Evolutionary conservation across 1,284 basidiomycete species (phyloP), one percentile per base, ranked within the genome.

Genomic region (Ustilago lituana): DNA sequence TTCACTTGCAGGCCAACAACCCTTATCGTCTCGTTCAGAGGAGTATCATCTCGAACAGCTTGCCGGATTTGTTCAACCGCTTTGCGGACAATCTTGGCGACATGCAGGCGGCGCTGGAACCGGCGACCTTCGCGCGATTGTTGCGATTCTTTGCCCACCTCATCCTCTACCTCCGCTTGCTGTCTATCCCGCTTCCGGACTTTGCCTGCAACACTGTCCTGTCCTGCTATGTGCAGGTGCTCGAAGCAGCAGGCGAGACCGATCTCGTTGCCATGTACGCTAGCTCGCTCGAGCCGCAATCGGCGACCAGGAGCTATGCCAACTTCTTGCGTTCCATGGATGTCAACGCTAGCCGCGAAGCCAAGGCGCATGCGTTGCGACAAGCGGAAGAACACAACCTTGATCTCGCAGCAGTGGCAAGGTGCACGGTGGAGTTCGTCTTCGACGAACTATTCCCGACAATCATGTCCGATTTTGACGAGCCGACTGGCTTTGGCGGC

Each of bases 241-340:
- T 98, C 9, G 92, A 80, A 47, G 53, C 88, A 19, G 60, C 86
- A 69, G 54, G 92, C 87, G 89, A 94, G 78, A 87, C 91, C 29
- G 87, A 90, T 40, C 86, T 98, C 12, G 93, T 98, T 12, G 94
- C 94, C 0, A 88, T 96, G 85, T 98, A 98, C 80, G 93, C 94
- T 1, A 89, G 91, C 38, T 91, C 91, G 35, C 84, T 98, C 19
- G 91, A 93, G n/a, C 89, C 91, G 59, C 84, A 84, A 61, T 92
- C 91, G 71, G 94, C 94, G 5, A 89, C 95, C 43, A 90, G 93
- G 74, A 90, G 92, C 40, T 98, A 98, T 76, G 94, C 94, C 0
- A 85, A 90, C 73, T 98, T 94, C 88, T 85, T 98, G 27, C 88
- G 91, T 24, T 80, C 61, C 17, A 88, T 96, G 63, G 90, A 89